These are phyloP conservation scores for Hemileia vastatrix DNA, from an alignment of 1,284 basidiomycete genomes.

Conservation along the genomic window DNA sequence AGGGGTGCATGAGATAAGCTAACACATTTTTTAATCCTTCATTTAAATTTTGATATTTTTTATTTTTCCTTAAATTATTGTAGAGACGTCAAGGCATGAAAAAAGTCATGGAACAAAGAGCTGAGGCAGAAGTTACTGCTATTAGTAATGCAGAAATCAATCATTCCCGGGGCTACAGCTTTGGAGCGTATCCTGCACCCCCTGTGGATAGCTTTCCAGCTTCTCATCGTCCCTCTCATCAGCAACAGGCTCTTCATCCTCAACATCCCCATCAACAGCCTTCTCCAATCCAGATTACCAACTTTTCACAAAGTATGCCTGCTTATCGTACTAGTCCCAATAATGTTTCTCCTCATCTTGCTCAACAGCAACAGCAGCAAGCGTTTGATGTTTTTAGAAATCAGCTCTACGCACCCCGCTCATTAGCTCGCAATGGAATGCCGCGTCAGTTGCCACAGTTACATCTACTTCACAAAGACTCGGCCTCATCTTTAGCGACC, in stretches of 20 bases:
- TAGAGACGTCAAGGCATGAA: conserved; percentile 22
- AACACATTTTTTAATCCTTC: no score
- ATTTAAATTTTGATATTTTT: background rate
- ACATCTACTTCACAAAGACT: background rate
- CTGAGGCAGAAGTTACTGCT: conserved; percentile 3
- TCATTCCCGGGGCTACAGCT: conserved; percentile 7
- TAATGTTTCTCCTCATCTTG: no score
- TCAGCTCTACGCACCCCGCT: conserved; percentile 2
- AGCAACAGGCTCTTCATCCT: background rate
- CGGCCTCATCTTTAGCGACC: background rate
- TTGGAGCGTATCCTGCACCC: conserved; percentile 9
- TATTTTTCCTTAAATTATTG: background rate
- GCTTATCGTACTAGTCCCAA: no score
- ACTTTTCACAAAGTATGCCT: no score
- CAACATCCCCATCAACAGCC: no score
- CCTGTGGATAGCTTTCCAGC: conserved; percentile 3
- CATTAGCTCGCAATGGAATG: conserved; percentile 4
- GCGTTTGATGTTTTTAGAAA: conserved; percentile 1
- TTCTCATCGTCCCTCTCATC: background rate
- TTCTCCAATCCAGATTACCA: no score
- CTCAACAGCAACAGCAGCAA: background rate
- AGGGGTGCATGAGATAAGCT: no score
- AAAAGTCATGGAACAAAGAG: conserved; percentile 14
- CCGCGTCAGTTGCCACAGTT: background rate
- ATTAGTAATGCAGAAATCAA: background rate